A percentile compares a stretch with the other conserved stretches of the same genome.
These are phyloP conservation scores for Castanopsis chinensis DNA, from an alignment of 306 rosid species.

Conservation along the genomic window DNA sequence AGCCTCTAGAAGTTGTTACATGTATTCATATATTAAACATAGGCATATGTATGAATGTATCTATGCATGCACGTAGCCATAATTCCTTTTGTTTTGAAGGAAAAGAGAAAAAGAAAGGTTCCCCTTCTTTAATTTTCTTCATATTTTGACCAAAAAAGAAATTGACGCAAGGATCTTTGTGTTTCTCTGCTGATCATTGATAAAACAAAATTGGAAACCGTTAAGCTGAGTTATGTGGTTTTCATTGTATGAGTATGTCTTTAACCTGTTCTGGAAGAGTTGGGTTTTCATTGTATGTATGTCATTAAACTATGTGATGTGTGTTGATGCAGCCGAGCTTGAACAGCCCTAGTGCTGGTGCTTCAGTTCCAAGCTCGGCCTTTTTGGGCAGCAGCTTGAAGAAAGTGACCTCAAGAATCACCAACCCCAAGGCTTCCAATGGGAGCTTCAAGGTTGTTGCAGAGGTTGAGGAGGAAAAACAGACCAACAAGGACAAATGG, in stretches of 20 bases:
- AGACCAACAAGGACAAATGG: constrained; percentile 71
- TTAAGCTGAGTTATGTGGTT: background rate
- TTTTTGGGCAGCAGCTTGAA: constrained; percentile 81
- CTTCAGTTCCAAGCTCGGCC: constrained; percentile 58
- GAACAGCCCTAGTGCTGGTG: constrained; percentile 55
- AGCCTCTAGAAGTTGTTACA: no score
- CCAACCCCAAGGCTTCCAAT: constrained; percentile 38
- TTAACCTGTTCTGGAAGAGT: background rate
- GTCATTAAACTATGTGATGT: background rate
- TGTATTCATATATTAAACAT: background rate
- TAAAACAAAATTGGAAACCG: background rate
- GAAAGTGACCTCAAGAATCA: constrained; percentile 56
- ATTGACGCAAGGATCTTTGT: background rate
- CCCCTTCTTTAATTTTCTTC: background rate
- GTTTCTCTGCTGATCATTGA: background rate
- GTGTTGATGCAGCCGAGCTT: constrained; percentile 57
- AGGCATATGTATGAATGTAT: background rate
- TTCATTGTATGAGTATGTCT: background rate
- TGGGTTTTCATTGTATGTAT: background rate
- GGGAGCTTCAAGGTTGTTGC: constrained; percentile 57
- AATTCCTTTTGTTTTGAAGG: background rate
- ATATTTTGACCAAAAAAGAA: background rate
- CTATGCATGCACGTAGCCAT: background rate
- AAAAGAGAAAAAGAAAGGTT: background rate
- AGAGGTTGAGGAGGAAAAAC: constrained; percentile 45